These are phyloP conservation scores for Pythium phragmiticola DNA, from an alignment of 352 stramenopile genomes.

Conservation along the genomic window DNA sequence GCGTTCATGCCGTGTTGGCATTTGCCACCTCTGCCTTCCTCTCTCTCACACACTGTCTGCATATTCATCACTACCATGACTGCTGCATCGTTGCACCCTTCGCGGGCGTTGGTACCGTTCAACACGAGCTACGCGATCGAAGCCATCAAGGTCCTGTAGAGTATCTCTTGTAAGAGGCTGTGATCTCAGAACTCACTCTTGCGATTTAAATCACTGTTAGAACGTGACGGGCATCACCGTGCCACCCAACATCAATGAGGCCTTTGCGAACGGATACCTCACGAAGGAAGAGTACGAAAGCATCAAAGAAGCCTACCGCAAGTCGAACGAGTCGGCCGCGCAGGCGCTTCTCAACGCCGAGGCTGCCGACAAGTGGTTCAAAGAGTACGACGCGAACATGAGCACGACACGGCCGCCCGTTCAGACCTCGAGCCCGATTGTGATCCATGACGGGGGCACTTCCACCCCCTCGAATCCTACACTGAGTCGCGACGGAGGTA, in stretches of 20 bases:
- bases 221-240: constrained; percentile 14
- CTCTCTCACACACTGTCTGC: neutral
- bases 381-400: constrained; percentile 14
- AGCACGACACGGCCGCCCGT: neutral
- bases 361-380: constrained; percentile 7
- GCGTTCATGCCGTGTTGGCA: no score
- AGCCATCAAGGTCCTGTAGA: constrained; percentile 6
- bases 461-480: neutral
- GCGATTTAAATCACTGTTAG: neutral
- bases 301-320: constrained; percentile 4
- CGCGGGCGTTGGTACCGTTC: constrained; percentile 1
- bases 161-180: neutral
- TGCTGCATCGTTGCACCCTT: neutral
- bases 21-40: neutral
- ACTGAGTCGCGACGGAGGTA: neutral
- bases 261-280: constrained; percentile 10
- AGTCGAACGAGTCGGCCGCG: constrained; percentile 11
- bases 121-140: constrained; percentile 16
- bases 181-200: constrained; percentile 3
- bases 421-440: neutral
- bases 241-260: constrained; percentile 9
- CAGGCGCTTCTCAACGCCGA: constrained; percentile 11
- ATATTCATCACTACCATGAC: neutral
- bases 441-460: neutral
- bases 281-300: constrained; percentile 19